Evolutionary conservation across 768 basidiomycete species (phyloP).

Genomic region (Tricholomella constricta): DNA sequence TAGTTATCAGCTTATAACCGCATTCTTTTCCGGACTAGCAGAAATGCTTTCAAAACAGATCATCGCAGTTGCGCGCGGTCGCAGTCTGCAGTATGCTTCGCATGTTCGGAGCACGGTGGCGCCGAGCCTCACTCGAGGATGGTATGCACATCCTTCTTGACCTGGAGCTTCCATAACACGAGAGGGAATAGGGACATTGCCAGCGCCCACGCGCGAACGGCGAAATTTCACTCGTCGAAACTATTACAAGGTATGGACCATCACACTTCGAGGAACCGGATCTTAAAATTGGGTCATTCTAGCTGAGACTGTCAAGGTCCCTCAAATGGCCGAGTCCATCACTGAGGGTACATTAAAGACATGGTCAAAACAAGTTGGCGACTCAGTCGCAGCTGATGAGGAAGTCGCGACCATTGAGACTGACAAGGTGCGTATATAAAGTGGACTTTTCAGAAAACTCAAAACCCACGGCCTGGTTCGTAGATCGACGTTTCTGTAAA

Average conservation of each 20-base stretch:
- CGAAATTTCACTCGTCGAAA: conserved; percentile 70
- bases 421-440: conserved; percentile 73
- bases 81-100: conserved; percentile 45
- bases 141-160: conserved; percentile 36
- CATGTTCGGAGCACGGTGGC: conserved; percentile 33
- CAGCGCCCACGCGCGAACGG: conserved; percentile 46
- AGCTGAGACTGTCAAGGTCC: conserved; percentile 93
- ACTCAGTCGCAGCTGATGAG: conserved; percentile 88
- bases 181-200: conserved; percentile 43
- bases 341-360: conserved; percentile 95
- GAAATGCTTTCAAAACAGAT: conserved; percentile 73
- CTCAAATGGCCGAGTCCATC: conserved; percentile 98
- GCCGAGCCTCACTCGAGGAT: conserved; percentile 43
- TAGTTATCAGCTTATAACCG: conserved; percentile 1
- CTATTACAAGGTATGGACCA: conserved; percentile 62
- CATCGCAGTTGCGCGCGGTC: conserved; percentile 63
- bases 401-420: conserved; percentile 98
- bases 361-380: conserved; percentile 93
- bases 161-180: conserved; percentile 14
- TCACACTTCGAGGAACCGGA: neutral
- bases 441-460: neutral
- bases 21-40: conserved; percentile 7
- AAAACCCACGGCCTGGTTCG: conserved; percentile 7
- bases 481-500: conserved; percentile 98
- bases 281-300: conserved; percentile 3